Percentiles rank a stretch among this genome's conserved stretches.
Evolutionary conservation across 805 yeast genomes (phyloP).

Genomic region (Candida corydali): DNA sequence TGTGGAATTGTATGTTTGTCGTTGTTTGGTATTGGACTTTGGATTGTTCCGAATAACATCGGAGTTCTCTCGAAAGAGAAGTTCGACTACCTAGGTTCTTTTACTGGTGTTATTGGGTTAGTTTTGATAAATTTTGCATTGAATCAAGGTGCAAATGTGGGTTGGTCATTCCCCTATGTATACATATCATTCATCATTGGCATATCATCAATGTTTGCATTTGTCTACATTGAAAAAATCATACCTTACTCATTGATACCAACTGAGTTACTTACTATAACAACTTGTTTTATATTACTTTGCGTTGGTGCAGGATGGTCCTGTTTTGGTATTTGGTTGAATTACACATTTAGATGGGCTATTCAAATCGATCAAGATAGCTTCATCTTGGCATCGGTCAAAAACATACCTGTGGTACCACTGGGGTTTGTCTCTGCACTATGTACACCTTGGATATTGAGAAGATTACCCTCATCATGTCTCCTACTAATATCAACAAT

Average conservation of each 20-base stretch:
- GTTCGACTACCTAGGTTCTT: conserved; percentile 32
- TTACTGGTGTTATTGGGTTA: conserved; percentile 57
- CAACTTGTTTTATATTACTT: conserved; percentile 45
- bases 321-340: conserved; percentile 68
- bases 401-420: conserved; percentile 27
- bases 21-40: conserved; percentile 15
- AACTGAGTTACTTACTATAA: conserved; percentile 37
- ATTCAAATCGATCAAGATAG: conserved; percentile 45
- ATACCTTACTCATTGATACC: conserved; percentile 55
- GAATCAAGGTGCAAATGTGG: conserved; percentile 74
- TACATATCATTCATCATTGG: conserved; percentile 57
- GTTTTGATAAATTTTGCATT: conserved; percentile 64
- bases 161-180: conserved; percentile 62
- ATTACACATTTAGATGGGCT: conserved; percentile 51
- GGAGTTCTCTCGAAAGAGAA: conserved; percentile 14
- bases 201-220: conserved; percentile 32
- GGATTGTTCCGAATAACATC: conserved; percentile 26
- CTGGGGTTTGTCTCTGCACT: conserved; percentile 49
- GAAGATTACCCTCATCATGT: conserved; percentile 43
- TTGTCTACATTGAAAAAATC: conserved; percentile 44
- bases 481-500: conserved; percentile 48
- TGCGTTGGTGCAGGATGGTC: conserved; percentile 70
- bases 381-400: conserved; percentile 26
- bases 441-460: conserved; percentile 48
- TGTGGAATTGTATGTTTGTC: conserved; percentile 17